Percentiles rank a stretch among this genome's conserved stretches.
Evolutionary conservation across 306 rosid genomes (phyloP).

Genomic region (Ziziphus jujuba): DNA sequence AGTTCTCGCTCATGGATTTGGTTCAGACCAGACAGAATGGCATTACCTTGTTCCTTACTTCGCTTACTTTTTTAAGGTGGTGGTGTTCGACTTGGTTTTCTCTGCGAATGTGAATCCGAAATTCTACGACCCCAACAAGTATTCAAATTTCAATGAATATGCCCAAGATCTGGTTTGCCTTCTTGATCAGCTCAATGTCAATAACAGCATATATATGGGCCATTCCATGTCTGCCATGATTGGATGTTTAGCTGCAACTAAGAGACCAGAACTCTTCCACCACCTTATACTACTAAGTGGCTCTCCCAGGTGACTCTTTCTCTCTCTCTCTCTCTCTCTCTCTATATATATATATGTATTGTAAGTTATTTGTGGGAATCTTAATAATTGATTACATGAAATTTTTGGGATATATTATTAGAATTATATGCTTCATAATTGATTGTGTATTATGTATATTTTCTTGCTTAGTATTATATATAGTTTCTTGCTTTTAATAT

Average conservation of each 20-base stretch:
- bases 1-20: conserved; percentile 54
- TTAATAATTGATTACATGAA: too few species aligned
- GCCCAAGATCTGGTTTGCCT: conserved; percentile 48
- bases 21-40: conserved; percentile 42
- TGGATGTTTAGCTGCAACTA: conserved; percentile 49
- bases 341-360: too few species aligned
- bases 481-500: too few species aligned
- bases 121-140: conserved; percentile 34
- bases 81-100: conserved; percentile 52
- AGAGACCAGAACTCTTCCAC: conserved; percentile 49
- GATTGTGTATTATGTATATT: too few species aligned
- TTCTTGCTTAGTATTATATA: too few species aligned
- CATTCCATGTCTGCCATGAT: conserved; percentile 65
- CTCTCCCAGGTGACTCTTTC: too few species aligned
- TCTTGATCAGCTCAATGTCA: conserved; percentile 49
- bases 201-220: conserved; percentile 35
- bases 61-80: conserved; percentile 55
- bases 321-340: too few species aligned
- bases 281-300: conserved; percentile 40
- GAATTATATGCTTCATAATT: too few species aligned
- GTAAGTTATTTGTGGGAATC: too few species aligned
- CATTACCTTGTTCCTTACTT: conserved; percentile 43
- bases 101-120: conserved; percentile 33
- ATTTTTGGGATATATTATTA: too few species aligned
- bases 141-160: conserved; percentile 42